Evolutionary conservation across 2,329 filamentous ascomycete genomes (phyloP), one percentile per base, ranked within the genome.

Genomic region (Metarhizium guizhouense): DNA sequence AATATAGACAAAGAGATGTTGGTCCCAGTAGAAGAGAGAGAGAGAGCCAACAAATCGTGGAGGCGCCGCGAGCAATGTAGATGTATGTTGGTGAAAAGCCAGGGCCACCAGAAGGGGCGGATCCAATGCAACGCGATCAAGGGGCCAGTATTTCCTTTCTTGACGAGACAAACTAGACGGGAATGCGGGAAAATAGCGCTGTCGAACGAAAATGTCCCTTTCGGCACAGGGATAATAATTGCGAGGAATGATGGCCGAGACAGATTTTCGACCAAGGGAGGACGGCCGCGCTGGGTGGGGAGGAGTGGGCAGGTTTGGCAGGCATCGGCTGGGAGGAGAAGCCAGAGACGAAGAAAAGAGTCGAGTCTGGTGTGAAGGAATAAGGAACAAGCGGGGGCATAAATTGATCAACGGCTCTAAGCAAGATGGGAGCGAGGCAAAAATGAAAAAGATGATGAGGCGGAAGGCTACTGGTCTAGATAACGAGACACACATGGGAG

Each of bases 171-270:
- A 13, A 30, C 43, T 43, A 52, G 53, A 36, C 50, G 53, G 53
- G 53, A 60, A 60, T 60, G 60, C 52, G 57, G 54, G 54, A 47
- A 52, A 51, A 36, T 55, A 53, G 56, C 18, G 54, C 51, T 52
- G 59, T 53, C 57, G 53, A 55, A 25, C 54, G 54, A 38, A 40
- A 57, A 57, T 57, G 60, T 57, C 63, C 62, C 61, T 64, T 59
- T 58, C 60, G 45, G 49, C 56, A 55, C 59, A 69, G 67, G 68
- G 67, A 67, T 65, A 58, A 58, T 58, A 51, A 57, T 59, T 54
- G 56, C 57, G 61, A 65, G 66, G 69, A 71, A 70, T 71, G 69
- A 65, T 57, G 66, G 59, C 63, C 68, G 64, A 71, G 69, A 71
- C 69, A 71, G 60, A 59, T 54, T 53, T 51, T 56, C 54, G 56